phyloP scores from a whole-genome alignment of 768 basidiomycete genomes.

The Serendipita sp. region DNA sequence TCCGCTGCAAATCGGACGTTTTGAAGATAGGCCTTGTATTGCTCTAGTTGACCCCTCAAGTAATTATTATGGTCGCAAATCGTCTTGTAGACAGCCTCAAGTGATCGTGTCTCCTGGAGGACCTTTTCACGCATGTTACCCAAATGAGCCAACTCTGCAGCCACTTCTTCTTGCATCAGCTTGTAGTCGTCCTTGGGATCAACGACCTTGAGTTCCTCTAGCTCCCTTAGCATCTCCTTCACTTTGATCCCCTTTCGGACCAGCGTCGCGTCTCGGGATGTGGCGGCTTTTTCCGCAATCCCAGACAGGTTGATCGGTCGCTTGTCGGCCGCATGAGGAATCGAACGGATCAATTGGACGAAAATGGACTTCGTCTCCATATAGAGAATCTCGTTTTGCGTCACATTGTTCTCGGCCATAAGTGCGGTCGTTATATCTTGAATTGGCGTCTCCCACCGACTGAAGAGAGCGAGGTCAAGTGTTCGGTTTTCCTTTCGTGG shows the following conservation, averaged over 20 bases:
- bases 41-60: conserved; percentile 86
- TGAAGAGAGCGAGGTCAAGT: conserved; percentile 81
- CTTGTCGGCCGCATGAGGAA: conserved; percentile 69
- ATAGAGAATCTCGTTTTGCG: conserved; percentile 95
- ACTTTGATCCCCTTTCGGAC: conserved; percentile 98
- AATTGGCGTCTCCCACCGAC: conserved; percentile 98
- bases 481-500: conserved; percentile 96
- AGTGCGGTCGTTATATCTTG: conserved; percentile 93
- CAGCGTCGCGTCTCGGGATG: conserved; percentile 89
- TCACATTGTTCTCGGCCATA: conserved; percentile 78
- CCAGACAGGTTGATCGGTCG: conserved; percentile 76
- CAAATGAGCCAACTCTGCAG: conserved; percentile 86
- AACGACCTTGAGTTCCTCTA: conserved; percentile 79
- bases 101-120: conserved; percentile 71
- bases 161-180: conserved; percentile 95
- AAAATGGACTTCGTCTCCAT: conserved; percentile 99
- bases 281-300: conserved; percentile 89
- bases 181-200: conserved; percentile 70
- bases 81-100: conserved; percentile 98
- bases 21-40: conserved; percentile 98
- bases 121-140: conserved; percentile 96
- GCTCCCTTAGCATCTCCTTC: conserved; percentile 94
- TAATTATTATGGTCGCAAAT: conserved; percentile 99
- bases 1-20: conserved; percentile 89
- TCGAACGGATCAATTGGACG: conserved; percentile 89